Evolutionary conservation across 768 basidiomycete genomes (phyloP).

Genomic region (Neoboletus brunneissimus): DNA sequence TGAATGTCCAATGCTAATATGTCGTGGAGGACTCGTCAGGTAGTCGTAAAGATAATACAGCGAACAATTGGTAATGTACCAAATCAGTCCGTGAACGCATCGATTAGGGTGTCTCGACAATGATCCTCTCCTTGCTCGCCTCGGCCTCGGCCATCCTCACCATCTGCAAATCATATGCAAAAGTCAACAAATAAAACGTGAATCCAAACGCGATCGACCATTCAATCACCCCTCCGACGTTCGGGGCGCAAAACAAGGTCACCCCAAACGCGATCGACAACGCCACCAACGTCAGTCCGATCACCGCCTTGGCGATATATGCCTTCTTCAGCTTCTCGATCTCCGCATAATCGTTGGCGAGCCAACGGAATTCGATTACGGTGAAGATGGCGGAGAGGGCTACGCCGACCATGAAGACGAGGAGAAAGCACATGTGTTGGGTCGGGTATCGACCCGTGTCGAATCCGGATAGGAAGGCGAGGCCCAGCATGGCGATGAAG

Average conservation of each 20-base stretch:
- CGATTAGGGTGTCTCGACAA: constrained; percentile 3
- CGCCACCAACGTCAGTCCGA: constrained; percentile 55
- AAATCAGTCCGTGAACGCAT: too few relatives aligned
- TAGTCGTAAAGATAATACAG: background rate
- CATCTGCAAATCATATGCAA: constrained; percentile 66
- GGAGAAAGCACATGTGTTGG: constrained; percentile 58
- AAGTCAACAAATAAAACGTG: constrained; percentile 70
- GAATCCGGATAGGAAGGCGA: constrained; percentile 68
- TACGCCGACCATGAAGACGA: constrained; percentile 73
- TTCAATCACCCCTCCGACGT: constrained; percentile 67
- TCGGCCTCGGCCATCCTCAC: constrained; percentile 33
- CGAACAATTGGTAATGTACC: background rate
- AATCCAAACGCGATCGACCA: constrained; percentile 74
- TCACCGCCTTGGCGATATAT: constrained; percentile 60
- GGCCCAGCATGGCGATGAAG: constrained; percentile 59
- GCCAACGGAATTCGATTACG: constrained; percentile 65
- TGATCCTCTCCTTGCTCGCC: background rate
- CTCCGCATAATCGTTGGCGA: constrained; percentile 53
- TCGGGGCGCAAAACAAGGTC: constrained; percentile 40
- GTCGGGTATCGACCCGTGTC: constrained; percentile 56
- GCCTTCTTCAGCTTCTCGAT: constrained; percentile 46
- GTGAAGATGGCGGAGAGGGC: constrained; percentile 73
- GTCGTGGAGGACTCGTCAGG: background rate
- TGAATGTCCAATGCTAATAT: too few relatives aligned
- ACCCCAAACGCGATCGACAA: constrained; percentile 64